These are phyloP conservation scores for Yamadazyma mexicana DNA, from an alignment of 1,139 yeast species.

Conservation along the genomic window DNA sequence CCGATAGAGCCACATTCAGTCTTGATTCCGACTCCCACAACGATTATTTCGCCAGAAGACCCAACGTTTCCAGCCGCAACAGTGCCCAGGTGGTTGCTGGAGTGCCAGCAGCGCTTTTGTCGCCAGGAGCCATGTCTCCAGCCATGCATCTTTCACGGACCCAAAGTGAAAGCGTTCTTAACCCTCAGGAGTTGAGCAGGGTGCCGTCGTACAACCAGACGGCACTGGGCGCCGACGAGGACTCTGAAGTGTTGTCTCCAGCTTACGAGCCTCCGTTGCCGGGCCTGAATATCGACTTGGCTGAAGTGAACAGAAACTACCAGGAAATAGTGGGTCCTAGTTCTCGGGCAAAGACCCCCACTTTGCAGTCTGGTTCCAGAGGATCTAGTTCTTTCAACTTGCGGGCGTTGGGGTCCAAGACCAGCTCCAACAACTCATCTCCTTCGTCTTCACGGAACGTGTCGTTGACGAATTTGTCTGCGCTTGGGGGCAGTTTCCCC, in stretches of 20 bases:
- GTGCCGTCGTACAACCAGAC: conserved; percentile 90
- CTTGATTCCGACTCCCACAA: conserved; percentile 35
- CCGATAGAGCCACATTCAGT: conserved; percentile 43
- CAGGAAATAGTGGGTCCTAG: conserved; percentile 17
- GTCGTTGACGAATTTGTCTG: conserved; percentile 17
- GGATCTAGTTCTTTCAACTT: conserved; percentile 23
- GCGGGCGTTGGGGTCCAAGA: conserved; percentile 11
- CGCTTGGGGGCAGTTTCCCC: neutral
- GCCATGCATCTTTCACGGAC: conserved; percentile 60
- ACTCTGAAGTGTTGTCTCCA: conserved; percentile 53
- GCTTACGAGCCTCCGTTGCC: conserved; percentile 59
- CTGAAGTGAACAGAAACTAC: conserved; percentile 24
- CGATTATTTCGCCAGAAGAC: conserved; percentile 15
- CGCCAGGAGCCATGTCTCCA: conserved; percentile 50
- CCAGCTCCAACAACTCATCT: conserved; percentile 23
- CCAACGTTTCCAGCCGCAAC: conserved; percentile 8
- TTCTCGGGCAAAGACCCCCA: conserved; percentile 5
- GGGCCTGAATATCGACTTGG: conserved; percentile 37
- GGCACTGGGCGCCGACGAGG: conserved; percentile 47
- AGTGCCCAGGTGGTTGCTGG: conserved; percentile 12
- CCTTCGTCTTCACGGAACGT: conserved; percentile 30
- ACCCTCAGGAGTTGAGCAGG: conserved; percentile 41
- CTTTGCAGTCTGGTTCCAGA: conserved; percentile 14
- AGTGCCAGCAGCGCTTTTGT: conserved; percentile 14
- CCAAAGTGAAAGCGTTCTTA: conserved; percentile 38